Evolutionary conservation across 306 rosid genomes (phyloP).

Genomic region (Luffa acutangula): DNA sequence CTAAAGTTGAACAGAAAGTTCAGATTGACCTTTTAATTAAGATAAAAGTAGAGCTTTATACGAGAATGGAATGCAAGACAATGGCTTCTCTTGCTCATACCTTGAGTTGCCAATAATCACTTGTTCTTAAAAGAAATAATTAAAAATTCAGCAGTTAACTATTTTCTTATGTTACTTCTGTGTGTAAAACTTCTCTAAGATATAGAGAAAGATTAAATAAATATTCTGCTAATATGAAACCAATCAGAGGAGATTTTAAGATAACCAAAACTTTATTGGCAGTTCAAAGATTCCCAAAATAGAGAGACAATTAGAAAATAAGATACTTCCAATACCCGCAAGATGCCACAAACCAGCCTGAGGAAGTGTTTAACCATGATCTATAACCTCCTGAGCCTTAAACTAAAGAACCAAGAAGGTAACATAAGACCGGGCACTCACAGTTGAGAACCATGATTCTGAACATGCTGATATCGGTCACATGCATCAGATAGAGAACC

Average conservation of each 20-base stretch:
- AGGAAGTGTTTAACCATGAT: background rate
- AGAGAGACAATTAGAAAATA: background rate
- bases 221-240: background rate
- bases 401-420: background rate
- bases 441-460: slow-evolving; percentile 71
- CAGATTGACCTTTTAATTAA: background rate
- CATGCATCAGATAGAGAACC: slow-evolving; percentile 81
- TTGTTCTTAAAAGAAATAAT: background rate
- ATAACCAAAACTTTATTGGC: background rate
- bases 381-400: background rate
- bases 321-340: background rate
- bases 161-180: background rate
- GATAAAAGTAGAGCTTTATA: background rate
- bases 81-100: background rate
- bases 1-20: background rate
- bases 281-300: background rate
- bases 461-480: slow-evolving; percentile 76
- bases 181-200: background rate
- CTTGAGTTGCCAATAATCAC: background rate
- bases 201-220: background rate
- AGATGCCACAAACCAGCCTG: background rate
- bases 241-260: background rate
- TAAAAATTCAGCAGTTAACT: background rate
- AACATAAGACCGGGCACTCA: slow-evolving; percentile 31
- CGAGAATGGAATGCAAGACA: background rate